Evolutionary conservation across 2,329 filamentous ascomycete genomes (phyloP).

Genomic region (Neodidymelliopsis sp.): DNA sequence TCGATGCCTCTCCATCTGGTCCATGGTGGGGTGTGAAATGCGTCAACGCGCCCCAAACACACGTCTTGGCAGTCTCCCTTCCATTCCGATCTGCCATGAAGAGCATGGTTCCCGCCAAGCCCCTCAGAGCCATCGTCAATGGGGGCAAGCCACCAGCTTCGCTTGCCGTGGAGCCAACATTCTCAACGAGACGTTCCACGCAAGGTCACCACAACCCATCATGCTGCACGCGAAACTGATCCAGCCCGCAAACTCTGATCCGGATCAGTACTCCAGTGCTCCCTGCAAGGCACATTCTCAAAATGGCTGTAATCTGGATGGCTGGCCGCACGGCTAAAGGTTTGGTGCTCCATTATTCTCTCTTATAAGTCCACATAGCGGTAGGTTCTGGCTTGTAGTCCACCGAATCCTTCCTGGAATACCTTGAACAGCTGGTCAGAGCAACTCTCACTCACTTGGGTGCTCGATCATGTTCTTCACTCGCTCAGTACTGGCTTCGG

Average conservation of each 20-base stretch:
- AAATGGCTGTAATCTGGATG: conserved; percentile 36
- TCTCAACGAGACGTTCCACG: conserved; percentile 36
- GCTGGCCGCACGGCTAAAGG: conserved; percentile 33
- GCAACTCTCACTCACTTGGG: conserved; percentile 44
- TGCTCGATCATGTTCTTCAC: conserved; percentile 46
- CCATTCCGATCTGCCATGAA: conserved; percentile 36
- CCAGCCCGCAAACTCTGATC: conserved; percentile 26
- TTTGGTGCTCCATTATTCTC: conserved; percentile 10
- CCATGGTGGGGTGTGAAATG: conserved; percentile 11
- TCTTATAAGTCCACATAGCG: conserved; percentile 39
- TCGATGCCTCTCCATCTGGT: conserved; percentile 17
- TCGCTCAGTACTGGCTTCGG: conserved; percentile 43
- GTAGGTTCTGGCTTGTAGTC: conserved; percentile 19
- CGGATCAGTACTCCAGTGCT: conserved; percentile 38
- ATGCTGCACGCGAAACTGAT: conserved; percentile 39
- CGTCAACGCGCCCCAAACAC: conserved; percentile 19
- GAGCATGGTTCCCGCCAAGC: conserved; percentile 33
- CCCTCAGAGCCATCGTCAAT: conserved; percentile 23
- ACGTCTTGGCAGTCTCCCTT: conserved; percentile 29
- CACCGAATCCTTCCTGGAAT: conserved; percentile 25
- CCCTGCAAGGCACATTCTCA: conserved; percentile 49
- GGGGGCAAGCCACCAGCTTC: conserved; percentile 24
- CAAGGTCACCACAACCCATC: conserved; percentile 34
- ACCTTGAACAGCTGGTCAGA: conserved; percentile 33
- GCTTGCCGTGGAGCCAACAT: conserved; percentile 31